A percentile compares a stretch with the other conserved stretches of the same genome.
phyloP scores from a whole-genome alignment of 805 yeast genomes.

The Sugiyamaella chiloensis region DNA sequence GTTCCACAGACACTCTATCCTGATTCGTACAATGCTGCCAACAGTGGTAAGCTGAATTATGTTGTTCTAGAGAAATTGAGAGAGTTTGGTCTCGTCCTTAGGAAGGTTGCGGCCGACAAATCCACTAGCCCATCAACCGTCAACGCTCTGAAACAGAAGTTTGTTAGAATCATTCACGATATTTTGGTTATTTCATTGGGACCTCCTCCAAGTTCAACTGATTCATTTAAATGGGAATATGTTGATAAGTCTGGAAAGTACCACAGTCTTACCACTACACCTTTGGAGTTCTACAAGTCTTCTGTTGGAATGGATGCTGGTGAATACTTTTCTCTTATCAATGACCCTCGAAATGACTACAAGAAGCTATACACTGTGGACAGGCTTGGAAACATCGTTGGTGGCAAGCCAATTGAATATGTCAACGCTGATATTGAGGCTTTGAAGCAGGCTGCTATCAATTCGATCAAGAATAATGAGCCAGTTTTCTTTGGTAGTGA shows the following conservation, averaged over 20 bases:
- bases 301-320: constrained; percentile 47
- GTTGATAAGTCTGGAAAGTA: constrained; percentile 48
- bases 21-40: constrained; percentile 59
- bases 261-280: constrained; percentile 46
- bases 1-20: constrained; percentile 75
- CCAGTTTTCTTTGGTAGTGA: constrained; percentile 88
- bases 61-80: constrained; percentile 67
- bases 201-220: constrained; percentile 71
- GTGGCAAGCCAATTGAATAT: constrained; percentile 60
- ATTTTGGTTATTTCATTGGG: constrained; percentile 70
- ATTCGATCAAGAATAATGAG: constrained; percentile 67
- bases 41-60: constrained; percentile 52
- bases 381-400: constrained; percentile 67
- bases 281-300: constrained; percentile 55
- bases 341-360: constrained; percentile 79
- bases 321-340: constrained; percentile 61
- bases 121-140: constrained; percentile 34
- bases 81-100: constrained; percentile 70
- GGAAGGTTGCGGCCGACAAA: constrained; percentile 48
- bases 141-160: constrained; percentile 39
- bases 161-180: constrained; percentile 63
- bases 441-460: constrained; percentile 61
- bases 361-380: constrained; percentile 67
- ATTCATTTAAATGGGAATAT: constrained; percentile 71
- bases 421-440: constrained; percentile 63